Conservation (phyloP, 495 filamentous ascomycete species). For the Pyrenopolyporus hunteri region DNA sequence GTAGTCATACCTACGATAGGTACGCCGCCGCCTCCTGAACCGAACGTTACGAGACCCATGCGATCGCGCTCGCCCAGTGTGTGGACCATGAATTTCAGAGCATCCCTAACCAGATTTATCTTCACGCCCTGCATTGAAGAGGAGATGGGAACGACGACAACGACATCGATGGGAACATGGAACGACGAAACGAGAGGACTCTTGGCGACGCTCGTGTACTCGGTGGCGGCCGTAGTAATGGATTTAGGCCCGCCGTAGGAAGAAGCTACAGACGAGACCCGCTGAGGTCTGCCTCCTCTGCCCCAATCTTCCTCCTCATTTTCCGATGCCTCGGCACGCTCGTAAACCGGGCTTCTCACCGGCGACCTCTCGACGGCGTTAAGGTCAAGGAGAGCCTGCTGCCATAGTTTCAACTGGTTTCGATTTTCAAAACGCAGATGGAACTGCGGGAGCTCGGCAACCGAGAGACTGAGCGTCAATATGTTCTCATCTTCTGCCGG, state of each 20-base stretch:
- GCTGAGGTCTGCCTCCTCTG: slow-evolving; percentile 70
- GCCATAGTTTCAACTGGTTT: slow-evolving; percentile 88
- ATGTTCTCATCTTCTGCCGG: slow-evolving; percentile 72
- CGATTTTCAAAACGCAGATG: slow-evolving; percentile 89
- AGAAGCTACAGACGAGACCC: slow-evolving; percentile 84
- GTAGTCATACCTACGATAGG: slow-evolving; percentile 97
- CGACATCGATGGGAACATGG: slow-evolving; percentile 93
- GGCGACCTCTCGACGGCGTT: slow-evolving; percentile 68
- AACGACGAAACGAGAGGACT: slow-evolving; percentile 64
- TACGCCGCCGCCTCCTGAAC: slow-evolving; percentile 90
- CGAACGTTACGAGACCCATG: slow-evolving; percentile 98
- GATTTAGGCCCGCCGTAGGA: slow-evolving; percentile 83
- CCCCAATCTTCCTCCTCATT: slow-evolving; percentile 92
- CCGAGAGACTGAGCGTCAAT: slow-evolving; percentile 88
- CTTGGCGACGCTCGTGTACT: slow-evolving; percentile 73
- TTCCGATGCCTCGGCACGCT: slow-evolving; percentile 69
- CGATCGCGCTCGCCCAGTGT: slow-evolving; percentile 92
- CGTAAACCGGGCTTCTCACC: slow-evolving; percentile 69
- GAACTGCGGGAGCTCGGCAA: slow-evolving; percentile 94
- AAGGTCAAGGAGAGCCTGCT: slow-evolving; percentile 83
- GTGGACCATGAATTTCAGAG: slow-evolving; percentile 89
- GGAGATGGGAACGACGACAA: slow-evolving; percentile 95
- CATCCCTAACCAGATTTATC: slow-evolving; percentile 92
- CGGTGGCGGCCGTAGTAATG: slow-evolving; percentile 76
- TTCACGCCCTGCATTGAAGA: slow-evolving; percentile 99